These are phyloP conservation scores for Prunella vulgaris DNA, from an alignment of 257 asterid genomes.

Conservation along the genomic window DNA sequence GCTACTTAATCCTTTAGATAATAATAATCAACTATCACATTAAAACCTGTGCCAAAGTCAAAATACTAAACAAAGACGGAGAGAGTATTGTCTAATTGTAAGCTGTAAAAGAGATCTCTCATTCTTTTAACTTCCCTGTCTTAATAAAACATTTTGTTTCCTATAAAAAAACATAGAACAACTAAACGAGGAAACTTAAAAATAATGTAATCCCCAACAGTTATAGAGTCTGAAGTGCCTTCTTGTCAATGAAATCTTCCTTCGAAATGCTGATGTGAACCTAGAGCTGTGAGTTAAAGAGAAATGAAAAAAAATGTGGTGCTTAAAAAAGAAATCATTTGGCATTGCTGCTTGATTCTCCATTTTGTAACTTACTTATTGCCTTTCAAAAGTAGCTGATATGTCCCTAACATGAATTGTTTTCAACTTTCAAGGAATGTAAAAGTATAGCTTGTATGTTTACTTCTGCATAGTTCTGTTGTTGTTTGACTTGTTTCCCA, in stretches of 20 bases:
- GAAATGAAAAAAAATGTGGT: neutral
- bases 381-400: constrained; percentile 3
- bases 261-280: neutral
- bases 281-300: neutral
- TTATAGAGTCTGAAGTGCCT: neutral
- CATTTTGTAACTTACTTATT: neutral
- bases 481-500: neutral
- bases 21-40: too few species aligned
- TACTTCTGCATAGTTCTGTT: neutral
- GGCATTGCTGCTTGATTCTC: neutral
- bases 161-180: too few species aligned
- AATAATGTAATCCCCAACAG: too few species aligned
- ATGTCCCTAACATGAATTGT: neutral
- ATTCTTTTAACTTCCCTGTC: too few species aligned
- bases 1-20: too few species aligned
- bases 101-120: too few species aligned
- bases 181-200: too few species aligned
- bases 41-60: too few species aligned
- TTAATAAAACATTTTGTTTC: too few species aligned
- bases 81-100: too few species aligned
- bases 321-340: neutral
- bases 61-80: too few species aligned
- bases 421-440: neutral
- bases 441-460: neutral
- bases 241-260: neutral